phyloP scores from a whole-genome alignment of 345 rosid species.

The Heritiera littoralis region DNA sequence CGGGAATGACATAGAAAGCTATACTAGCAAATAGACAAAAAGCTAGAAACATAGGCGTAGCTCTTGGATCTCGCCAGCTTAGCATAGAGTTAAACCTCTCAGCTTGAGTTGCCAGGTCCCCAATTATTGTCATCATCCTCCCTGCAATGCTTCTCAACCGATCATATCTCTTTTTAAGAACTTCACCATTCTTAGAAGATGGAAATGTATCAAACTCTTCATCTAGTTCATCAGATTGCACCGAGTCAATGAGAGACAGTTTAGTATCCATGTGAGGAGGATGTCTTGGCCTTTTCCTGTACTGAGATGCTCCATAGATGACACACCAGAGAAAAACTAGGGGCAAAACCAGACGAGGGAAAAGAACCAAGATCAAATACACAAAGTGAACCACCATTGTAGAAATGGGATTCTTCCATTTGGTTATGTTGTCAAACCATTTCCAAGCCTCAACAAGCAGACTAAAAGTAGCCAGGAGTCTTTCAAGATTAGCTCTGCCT shows the following conservation, averaged over 20 bases:
- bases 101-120: conserved; percentile 45
- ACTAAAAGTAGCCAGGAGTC: conserved; percentile 37
- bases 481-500: conserved; percentile 43
- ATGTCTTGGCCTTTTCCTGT: conserved; percentile 40
- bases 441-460: conserved; percentile 30
- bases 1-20: conserved; percentile 8
- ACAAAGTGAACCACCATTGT: conserved; percentile 27
- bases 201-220: conserved; percentile 62
- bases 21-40: conserved; percentile 27
- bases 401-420: conserved; percentile 38
- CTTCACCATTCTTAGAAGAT: conserved; percentile 28
- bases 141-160: conserved; percentile 47
- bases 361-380: conserved; percentile 20
- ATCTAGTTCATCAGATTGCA: conserved; percentile 39
- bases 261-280: conserved; percentile 48
- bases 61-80: conserved; percentile 49
- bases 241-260: conserved; percentile 38
- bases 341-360: conserved; percentile 33
- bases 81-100: conserved; percentile 37
- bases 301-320: conserved; percentile 24
- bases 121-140: conserved; percentile 32
- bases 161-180: conserved; percentile 45
- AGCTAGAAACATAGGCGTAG: conserved; percentile 30
- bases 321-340: conserved; percentile 24
- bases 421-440: conserved; percentile 39